A percentile compares a stretch with the other conserved stretches of the same genome.
These are phyloP conservation scores for Colletotrichum lini DNA, from an alignment of 2,329 filamentous ascomycete genomes.

Conservation along the genomic window DNA sequence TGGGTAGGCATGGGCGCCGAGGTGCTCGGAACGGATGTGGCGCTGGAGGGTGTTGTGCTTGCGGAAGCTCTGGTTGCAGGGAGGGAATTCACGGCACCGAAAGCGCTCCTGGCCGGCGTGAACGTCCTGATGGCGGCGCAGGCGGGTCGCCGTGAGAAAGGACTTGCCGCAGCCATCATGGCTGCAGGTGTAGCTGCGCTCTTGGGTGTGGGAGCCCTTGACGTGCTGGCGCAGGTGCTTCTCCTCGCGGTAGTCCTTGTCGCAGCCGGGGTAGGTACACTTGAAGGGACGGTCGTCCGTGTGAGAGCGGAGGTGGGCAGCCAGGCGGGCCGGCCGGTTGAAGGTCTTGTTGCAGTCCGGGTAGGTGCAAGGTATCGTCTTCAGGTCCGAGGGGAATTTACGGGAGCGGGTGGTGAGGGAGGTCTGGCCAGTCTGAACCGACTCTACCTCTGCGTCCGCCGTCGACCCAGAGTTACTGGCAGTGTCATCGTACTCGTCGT, in stretches of 20 bases:
- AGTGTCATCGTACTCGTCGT: constrained; percentile 42
- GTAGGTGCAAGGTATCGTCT: constrained; percentile 83
- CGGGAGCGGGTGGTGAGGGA: constrained; percentile 46
- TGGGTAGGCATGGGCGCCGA: constrained; percentile 78
- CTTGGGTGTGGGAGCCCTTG: constrained; percentile 82
- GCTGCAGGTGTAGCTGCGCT: constrained; percentile 79
- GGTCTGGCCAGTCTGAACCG: constrained; percentile 39
- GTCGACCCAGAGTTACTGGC: constrained; percentile 40
- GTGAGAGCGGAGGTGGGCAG: constrained; percentile 87
- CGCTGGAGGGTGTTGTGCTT: constrained; percentile 89
- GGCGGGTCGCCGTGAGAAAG: constrained; percentile 84
- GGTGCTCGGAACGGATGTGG: constrained; percentile 84
- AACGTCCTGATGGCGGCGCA: constrained; percentile 82
- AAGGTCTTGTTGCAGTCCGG: constrained; percentile 85
- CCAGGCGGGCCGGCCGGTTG: constrained; percentile 86
- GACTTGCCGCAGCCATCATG: constrained; percentile 81
- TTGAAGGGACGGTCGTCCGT: constrained; percentile 86
- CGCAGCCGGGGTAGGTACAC: constrained; percentile 79
- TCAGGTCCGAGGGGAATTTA: constrained; percentile 78
- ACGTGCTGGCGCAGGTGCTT: constrained; percentile 90
- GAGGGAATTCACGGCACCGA: constrained; percentile 77
- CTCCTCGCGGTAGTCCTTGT: constrained; percentile 87
- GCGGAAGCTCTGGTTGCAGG: constrained; percentile 84
- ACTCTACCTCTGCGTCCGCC: constrained; percentile 39
- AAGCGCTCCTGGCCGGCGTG: constrained; percentile 85